phyloP scores from a whole-genome alignment of 306 rosid genomes.

The Bauhinia variegata region DNA sequence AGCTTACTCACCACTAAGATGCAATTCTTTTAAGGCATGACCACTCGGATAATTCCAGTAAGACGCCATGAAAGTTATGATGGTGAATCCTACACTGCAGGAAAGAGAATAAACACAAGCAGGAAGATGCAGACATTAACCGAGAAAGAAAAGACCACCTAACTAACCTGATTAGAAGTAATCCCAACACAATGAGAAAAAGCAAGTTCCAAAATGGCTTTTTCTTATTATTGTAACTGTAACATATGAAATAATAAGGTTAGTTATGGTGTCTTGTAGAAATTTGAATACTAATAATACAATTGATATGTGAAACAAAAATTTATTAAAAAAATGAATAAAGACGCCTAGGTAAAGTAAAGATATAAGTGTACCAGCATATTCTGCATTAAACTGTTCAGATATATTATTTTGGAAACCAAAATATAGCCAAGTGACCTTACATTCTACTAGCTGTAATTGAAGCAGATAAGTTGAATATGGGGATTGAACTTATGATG shows the following conservation, averaged over 20 bases:
- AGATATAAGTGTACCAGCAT: conserved; percentile 17
- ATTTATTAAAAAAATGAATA: background rate
- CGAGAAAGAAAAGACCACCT: conserved; percentile 29
- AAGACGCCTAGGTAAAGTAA: conserved; percentile 7
- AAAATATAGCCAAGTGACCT: conserved; percentile 29
- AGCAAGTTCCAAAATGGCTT: conserved; percentile 79
- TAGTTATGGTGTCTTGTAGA: conserved; percentile 18
- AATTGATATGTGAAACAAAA: conserved; percentile 21
- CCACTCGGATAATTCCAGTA: conserved; percentile 91
- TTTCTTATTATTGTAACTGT: conserved; percentile 89
- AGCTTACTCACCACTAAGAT: conserved; percentile 61
- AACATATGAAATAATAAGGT: conserved; percentile 35
- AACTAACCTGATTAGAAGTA: conserved; percentile 73
- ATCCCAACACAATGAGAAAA: conserved; percentile 64
- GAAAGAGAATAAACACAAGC: conserved; percentile 45
- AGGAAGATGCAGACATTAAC: conserved; percentile 16
- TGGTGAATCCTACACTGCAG: conserved; percentile 82
- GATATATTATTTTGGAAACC: background rate
- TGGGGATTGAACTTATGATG: conserved; percentile 80
- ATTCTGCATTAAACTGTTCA: conserved; percentile 1
- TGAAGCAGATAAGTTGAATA: conserved; percentile 92
- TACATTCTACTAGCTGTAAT: conserved; percentile 84
- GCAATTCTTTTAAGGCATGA: conserved; percentile 78
- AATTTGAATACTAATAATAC: conserved; percentile 1
- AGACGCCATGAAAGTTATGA: conserved; percentile 81